phyloP scores from a whole-genome alignment of 2,329 filamentous ascomycete species.

The Trichoderma sp. region DNA sequence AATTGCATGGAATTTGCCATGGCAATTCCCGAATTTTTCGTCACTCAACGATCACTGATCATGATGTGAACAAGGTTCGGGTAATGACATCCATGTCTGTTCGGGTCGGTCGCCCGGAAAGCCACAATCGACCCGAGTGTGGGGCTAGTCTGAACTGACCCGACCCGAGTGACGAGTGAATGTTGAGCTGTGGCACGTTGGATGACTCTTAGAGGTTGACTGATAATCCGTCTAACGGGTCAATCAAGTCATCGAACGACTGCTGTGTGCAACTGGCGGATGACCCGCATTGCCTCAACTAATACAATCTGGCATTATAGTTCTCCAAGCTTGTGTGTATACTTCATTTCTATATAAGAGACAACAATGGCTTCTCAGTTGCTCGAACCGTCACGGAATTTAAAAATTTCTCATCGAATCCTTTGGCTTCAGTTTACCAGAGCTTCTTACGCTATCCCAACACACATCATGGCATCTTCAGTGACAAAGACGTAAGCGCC shows the following conservation, averaged over 20 bases:
- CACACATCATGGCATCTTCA: background rate
- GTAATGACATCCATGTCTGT: background rate
- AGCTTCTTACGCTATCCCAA: background rate
- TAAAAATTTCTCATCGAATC: no score
- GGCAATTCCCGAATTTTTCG: background rate
- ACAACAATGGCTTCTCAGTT: background rate
- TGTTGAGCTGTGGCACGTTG: background rate
- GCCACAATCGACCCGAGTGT: background rate
- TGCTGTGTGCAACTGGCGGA: no score
- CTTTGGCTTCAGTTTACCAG: background rate
- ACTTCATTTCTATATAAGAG: background rate
- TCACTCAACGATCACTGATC: no score
- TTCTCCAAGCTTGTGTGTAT: background rate
- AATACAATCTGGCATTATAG: background rate
- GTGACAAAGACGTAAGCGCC: background rate
- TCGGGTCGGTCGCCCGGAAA: background rate
- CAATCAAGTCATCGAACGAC: background rate
- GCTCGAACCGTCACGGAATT: no score
- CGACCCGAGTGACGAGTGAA: background rate
- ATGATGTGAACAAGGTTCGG: background rate
- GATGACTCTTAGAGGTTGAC: rapidly evolving
- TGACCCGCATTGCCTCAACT: background rate
- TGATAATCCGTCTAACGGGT: background rate
- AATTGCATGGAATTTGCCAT: background rate
- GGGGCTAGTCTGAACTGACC: background rate